Percentiles rank a stretch among this genome's conserved stretches.
Evolutionary conservation across 257 asterid species (phyloP).

Genomic region (Cinchona pubescens): DNA sequence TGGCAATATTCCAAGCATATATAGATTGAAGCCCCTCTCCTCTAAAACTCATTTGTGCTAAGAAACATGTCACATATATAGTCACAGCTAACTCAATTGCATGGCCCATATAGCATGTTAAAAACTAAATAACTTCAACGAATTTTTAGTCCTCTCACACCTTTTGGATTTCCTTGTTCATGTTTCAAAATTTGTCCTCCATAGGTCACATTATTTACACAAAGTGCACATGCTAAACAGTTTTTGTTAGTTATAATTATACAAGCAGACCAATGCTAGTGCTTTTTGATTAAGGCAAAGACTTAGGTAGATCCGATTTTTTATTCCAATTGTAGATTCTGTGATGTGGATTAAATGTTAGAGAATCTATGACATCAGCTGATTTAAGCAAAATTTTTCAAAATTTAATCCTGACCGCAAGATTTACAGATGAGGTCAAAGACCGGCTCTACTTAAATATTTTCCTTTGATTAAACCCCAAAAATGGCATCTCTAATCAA

Average conservation of each 20-base stretch:
- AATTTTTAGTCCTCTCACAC: conserved; percentile 4
- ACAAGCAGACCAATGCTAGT: neutral
- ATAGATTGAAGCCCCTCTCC: neutral
- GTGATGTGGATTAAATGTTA: too few relatives aligned
- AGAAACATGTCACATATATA: neutral
- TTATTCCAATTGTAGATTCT: too few relatives aligned
- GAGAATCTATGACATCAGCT: too few relatives aligned
- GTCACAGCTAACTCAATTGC: conserved; percentile 8
- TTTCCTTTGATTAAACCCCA: conserved; percentile 6
- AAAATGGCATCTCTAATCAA: neutral
- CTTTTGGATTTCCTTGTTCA: neutral
- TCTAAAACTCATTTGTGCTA: neutral
- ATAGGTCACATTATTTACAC: neutral
- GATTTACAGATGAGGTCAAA: too few relatives aligned
- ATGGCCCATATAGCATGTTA: conserved; percentile 6
- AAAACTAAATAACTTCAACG: conserved; percentile 18
- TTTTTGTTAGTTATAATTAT: neutral
- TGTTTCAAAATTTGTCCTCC: neutral
- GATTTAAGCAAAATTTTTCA: too few relatives aligned
- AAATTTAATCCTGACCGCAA: too few relatives aligned
- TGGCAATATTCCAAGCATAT: conserved; percentile 8
- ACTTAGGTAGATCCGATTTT: too few relatives aligned
- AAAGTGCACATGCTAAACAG: neutral
- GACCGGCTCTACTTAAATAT: too few relatives aligned
- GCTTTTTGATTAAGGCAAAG: too few relatives aligned